Evolutionary conservation across 371 early-diverging fungal species (phyloP).

Genomic region (Basidiobolus meristosporus): DNA sequence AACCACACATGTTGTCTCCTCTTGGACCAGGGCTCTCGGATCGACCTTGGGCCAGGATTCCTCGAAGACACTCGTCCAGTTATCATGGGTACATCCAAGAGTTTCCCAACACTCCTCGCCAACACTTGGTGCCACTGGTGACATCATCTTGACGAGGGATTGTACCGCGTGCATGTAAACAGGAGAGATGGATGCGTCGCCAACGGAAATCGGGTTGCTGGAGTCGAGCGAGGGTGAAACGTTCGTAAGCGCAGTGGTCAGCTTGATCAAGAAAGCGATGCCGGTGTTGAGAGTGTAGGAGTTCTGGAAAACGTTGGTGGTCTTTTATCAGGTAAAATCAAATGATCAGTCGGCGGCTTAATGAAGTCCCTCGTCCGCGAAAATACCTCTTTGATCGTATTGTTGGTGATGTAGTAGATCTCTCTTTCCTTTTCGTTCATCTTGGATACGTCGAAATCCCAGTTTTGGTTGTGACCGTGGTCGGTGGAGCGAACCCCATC

Average conservation of each 20-base stretch:
- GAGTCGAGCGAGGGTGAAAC: not conserved
- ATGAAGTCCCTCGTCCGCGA: not conserved
- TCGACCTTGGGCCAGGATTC: slow-evolving; percentile 46
- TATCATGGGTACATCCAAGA: slow-evolving; percentile 2
- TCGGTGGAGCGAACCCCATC: slow-evolving; percentile 7
- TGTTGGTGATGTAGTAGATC: slow-evolving; percentile 21
- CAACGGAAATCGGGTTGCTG: not conserved
- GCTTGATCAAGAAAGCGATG: slow-evolving; percentile 62
- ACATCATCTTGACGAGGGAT: slow-evolving; percentile 44
- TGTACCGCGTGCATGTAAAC: slow-evolving; percentile 31
- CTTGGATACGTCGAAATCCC: slow-evolving; percentile 1
- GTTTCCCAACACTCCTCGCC: slow-evolving; percentile 58
- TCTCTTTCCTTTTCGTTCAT: slow-evolving; percentile 36
- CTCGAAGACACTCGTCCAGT: slow-evolving; percentile 18
- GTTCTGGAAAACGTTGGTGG: slow-evolving; percentile 30
- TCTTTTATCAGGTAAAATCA: slow-evolving; percentile 17
- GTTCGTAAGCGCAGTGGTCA: slow-evolving; percentile 35
- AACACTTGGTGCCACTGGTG: slow-evolving; percentile 52
- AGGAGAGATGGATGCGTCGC: slow-evolving; percentile 7
- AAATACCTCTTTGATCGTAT: slow-evolving; percentile 23
- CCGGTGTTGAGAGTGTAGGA: slow-evolving; percentile 59
- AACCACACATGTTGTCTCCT: slow-evolving; percentile 22
- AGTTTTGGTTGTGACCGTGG: not conserved
- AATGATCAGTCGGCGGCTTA: not conserved
- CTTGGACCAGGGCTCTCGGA: slow-evolving; percentile 20